Percentiles rank a stretch among this genome's conserved stretches.
These are phyloP conservation scores for Cladorrhinum samala DNA, from an alignment of 495 filamentous ascomycete genomes.

Conservation along the genomic window DNA sequence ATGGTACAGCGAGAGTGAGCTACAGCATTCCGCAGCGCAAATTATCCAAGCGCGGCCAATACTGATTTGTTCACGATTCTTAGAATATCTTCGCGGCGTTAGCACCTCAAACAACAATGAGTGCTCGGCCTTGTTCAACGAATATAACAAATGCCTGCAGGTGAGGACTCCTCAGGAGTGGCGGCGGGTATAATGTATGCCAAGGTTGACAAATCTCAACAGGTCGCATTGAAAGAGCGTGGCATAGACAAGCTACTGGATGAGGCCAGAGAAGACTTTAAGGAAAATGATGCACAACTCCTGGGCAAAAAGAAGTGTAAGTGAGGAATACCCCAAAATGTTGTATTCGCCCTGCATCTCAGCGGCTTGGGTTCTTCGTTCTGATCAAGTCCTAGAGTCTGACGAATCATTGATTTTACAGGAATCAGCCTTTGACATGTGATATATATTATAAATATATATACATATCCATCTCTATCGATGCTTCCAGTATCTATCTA, in stretches of 20 bases:
- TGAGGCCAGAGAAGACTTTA: conserved; percentile 74
- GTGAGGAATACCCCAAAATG: too few species aligned
- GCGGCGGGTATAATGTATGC: neutral
- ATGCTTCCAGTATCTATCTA: too few species aligned
- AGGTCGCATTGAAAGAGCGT: conserved; percentile 76
- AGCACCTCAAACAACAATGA: conserved; percentile 65
- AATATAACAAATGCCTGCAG: conserved; percentile 75
- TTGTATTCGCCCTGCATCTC: too few species aligned
- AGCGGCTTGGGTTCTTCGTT: too few species aligned
- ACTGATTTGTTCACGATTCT: neutral
- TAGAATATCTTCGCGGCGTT: conserved; percentile 81
- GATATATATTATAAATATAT: too few species aligned
- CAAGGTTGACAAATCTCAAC: neutral
- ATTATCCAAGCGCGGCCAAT: neutral
- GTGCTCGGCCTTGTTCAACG: conserved; percentile 73
- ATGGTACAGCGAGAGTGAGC: conserved; percentile 92
- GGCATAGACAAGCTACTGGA: conserved; percentile 84
- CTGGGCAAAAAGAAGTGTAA: conserved; percentile 49
- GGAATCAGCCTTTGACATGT: too few species aligned
- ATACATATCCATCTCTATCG: too few species aligned
- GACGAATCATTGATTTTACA: too few species aligned
- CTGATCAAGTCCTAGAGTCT: too few species aligned
- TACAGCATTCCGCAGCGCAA: neutral
- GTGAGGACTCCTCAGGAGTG: conserved; percentile 41
- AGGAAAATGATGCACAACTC: conserved; percentile 70